phyloP scores from a whole-genome alignment of 208 protist genomes.

The Acanthamoeba sp. region DNA sequence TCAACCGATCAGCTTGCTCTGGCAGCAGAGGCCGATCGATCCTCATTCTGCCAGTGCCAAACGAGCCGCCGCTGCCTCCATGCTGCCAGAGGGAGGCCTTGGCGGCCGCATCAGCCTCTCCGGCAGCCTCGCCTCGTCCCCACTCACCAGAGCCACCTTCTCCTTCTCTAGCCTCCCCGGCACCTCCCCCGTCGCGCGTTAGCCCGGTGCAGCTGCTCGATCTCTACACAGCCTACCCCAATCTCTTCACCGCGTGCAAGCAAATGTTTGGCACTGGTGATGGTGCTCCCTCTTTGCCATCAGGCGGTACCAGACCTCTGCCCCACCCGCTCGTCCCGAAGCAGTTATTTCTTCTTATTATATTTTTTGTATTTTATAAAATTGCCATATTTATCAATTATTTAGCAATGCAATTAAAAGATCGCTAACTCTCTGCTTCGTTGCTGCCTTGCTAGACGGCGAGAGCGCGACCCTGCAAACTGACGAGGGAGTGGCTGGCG shows the following conservation, averaged over 20 bases:
- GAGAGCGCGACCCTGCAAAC: too few species aligned
- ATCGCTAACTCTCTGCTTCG: too few species aligned
- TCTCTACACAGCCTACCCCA: neutral
- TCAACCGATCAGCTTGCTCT: neutral
- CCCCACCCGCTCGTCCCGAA: too few species aligned
- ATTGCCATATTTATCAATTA: too few species aligned
- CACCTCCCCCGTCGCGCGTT: too few species aligned
- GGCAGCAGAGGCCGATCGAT: conserved; percentile 8
- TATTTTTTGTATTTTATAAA: too few species aligned
- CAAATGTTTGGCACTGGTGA: neutral
- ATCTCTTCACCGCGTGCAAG: conserved; percentile 22
- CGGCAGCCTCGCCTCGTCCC: neutral
- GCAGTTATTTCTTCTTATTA: too few species aligned
- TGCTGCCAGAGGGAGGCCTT: conserved; percentile 5
- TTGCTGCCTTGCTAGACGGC: too few species aligned
- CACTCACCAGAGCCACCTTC: neutral
- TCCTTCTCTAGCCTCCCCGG: neutral
- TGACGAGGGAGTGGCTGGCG: too few species aligned
- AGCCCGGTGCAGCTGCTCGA: conserved; percentile 20
- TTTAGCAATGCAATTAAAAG: too few species aligned
- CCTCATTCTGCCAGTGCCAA: conserved; percentile 28
- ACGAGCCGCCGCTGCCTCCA: neutral
- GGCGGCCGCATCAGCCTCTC: neutral
- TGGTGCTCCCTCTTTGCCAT: neutral
- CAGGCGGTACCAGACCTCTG: neutral